phyloP scores from a whole-genome alignment of 1,284 basidiomycete genomes.

The Cryptococcus deneoformans region DNA sequence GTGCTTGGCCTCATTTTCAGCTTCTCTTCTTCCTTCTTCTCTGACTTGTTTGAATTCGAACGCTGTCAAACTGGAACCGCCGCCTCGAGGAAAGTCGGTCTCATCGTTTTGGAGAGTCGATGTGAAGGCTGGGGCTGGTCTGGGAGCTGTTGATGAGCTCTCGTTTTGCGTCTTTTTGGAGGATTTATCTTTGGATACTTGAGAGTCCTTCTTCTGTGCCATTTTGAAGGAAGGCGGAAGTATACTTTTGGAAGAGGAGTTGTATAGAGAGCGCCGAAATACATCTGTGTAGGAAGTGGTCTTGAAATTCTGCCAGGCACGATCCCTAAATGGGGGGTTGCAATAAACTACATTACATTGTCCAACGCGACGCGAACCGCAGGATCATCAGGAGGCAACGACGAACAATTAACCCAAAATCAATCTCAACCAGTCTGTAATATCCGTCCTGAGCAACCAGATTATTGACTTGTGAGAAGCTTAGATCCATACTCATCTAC shows the following conservation, averaged over 20 bases:
- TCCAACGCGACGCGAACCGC: background rate
- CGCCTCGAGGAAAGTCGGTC: slow-evolving; percentile 91
- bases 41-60: slow-evolving; percentile 85
- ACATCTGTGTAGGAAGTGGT: background rate
- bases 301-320: slow-evolving; percentile 7
- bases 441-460: background rate
- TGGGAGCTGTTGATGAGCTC: slow-evolving; percentile 14
- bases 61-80: slow-evolving; percentile 69
- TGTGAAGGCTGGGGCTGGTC: slow-evolving; percentile 43
- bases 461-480: background rate
- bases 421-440: background rate
- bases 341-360: background rate
- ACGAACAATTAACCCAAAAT: too few species aligned
- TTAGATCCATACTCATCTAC: background rate
- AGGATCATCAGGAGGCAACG: too few species aligned
- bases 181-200: background rate
- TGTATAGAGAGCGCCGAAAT: background rate
- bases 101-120: slow-evolving; percentile 62
- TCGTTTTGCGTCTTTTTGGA: slow-evolving; percentile 11
- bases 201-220: background rate
- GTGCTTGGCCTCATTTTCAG: slow-evolving; percentile 66
- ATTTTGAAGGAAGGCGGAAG: background rate
- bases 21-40: slow-evolving; percentile 80
- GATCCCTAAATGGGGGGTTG: background rate
- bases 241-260: background rate